phyloP scores from a whole-genome alignment of 208 protist species.

The Phytomonas sp. region DNA sequence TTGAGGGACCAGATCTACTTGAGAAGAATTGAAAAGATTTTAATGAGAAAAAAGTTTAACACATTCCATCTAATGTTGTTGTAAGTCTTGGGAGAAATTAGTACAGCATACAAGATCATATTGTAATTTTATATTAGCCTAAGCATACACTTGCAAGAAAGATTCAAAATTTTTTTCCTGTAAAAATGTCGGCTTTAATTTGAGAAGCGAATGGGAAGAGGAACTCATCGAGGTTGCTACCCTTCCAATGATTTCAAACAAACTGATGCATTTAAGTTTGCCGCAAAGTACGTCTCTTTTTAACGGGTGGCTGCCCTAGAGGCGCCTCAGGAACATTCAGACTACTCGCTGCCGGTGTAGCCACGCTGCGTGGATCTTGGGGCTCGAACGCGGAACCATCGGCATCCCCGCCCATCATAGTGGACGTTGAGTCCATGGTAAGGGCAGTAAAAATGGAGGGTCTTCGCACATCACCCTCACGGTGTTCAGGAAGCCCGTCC shows the following conservation, averaged over 20 bases:
- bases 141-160: not conserved
- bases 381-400: not conserved
- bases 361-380: not conserved
- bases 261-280: slow-evolving; percentile 35
- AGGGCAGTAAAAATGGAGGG: not conserved
- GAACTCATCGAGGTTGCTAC: not conserved
- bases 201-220: not conserved
- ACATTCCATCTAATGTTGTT: not conserved
- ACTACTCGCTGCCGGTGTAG: slow-evolving; percentile 2
- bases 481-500: not conserved
- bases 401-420: not conserved
- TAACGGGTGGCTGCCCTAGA: slow-evolving; percentile 40
- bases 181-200: not conserved
- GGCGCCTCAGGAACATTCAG: slow-evolving; percentile 13
- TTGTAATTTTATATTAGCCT: not conserved
- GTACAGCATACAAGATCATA: not conserved
- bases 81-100: not conserved
- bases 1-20: not conserved
- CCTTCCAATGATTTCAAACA: not conserved
- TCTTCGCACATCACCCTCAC: not conserved
- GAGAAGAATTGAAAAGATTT: not conserved
- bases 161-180: not conserved
- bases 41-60: not conserved
- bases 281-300: slow-evolving; percentile 74
- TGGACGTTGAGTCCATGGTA: not conserved